Evolutionary conservation across 2,329 filamentous ascomycete species (phyloP).

Genomic region (Cladosporium cucumerinum): DNA sequence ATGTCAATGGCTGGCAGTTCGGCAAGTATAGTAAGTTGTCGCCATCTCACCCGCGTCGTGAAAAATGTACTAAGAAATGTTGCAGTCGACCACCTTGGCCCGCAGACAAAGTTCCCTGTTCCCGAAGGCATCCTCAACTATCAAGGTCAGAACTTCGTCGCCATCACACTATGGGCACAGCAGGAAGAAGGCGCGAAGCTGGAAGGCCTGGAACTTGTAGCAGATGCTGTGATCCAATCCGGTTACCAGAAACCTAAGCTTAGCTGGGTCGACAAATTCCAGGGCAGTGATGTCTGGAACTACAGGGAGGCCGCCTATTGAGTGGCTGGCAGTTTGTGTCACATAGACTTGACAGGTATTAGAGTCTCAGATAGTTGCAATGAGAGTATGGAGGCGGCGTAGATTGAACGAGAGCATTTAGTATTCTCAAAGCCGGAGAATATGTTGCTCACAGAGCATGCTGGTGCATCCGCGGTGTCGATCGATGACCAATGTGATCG

Average conservation of each 20-base stretch:
- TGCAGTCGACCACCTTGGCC: slow-evolving; percentile 60
- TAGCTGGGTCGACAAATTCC: slow-evolving; percentile 3
- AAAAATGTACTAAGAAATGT: background rate
- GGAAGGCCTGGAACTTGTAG: slow-evolving; percentile 50
- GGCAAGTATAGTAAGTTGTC: slow-evolving; percentile 49
- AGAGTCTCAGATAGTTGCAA: background rate
- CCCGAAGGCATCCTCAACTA: slow-evolving; percentile 69
- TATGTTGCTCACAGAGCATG: background rate
- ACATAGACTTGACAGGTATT: background rate
- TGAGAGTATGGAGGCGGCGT: background rate
- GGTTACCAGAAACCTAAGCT: slow-evolving; percentile 28
- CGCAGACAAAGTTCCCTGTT: slow-evolving; percentile 65
- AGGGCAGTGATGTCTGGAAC: background rate
- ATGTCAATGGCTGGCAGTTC: slow-evolving; percentile 74
- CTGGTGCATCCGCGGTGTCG: background rate
- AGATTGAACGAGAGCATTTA: background rate
- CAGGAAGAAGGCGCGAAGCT: slow-evolving; percentile 54
- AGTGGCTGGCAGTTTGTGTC: background rate
- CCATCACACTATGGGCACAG: slow-evolving; percentile 63
- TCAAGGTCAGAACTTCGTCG: slow-evolving; percentile 62
- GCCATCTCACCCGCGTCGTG: no score
- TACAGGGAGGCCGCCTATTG: slow-evolving; percentile 10
- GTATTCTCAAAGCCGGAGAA: background rate
- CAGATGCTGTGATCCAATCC: slow-evolving; percentile 51
- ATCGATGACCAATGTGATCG: background rate